These are phyloP conservation scores for Xylaria bambusicola DNA, from an alignment of 495 filamentous ascomycete genomes.

Conservation along the genomic window DNA sequence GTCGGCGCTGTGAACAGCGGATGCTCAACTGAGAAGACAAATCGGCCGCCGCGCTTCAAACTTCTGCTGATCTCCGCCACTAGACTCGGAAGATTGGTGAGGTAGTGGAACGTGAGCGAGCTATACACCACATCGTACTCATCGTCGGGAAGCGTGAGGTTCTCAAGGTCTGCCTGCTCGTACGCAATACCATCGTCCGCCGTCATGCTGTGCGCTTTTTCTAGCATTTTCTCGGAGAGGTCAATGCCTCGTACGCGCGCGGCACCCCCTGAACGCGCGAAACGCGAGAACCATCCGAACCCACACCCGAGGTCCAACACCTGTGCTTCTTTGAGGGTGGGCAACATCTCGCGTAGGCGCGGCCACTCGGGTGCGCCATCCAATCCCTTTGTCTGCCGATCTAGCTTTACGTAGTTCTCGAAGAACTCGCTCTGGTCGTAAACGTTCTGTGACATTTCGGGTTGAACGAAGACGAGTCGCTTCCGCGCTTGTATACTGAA, in stretches of 20 bases:
- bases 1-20: slow-evolving; percentile 42
- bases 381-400: slow-evolving; percentile 30
- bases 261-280: slow-evolving; percentile 32
- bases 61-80: slow-evolving; percentile 23
- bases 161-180: slow-evolving; percentile 34
- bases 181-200: slow-evolving; percentile 29
- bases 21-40: slow-evolving; percentile 43
- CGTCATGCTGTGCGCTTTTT: slow-evolving; percentile 31
- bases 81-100: slow-evolving; percentile 30
- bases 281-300: slow-evolving; percentile 42
- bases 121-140: slow-evolving; percentile 39
- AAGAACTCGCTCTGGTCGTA: slow-evolving; percentile 40
- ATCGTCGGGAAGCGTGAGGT: slow-evolving; percentile 19
- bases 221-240: slow-evolving; percentile 40
- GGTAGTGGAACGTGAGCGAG: slow-evolving; percentile 40
- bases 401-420: slow-evolving; percentile 36
- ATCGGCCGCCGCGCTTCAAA: slow-evolving; percentile 18
- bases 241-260: slow-evolving; percentile 35
- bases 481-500: not conserved
- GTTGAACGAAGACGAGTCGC: not conserved
- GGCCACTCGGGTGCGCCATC: slow-evolving; percentile 39
- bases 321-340: slow-evolving; percentile 31
- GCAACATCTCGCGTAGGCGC: slow-evolving; percentile 29
- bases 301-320: slow-evolving; percentile 45
- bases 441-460: slow-evolving; percentile 38